Conservation (phyloP, 306 rosid genomes). For the Comarum palustre region DNA sequence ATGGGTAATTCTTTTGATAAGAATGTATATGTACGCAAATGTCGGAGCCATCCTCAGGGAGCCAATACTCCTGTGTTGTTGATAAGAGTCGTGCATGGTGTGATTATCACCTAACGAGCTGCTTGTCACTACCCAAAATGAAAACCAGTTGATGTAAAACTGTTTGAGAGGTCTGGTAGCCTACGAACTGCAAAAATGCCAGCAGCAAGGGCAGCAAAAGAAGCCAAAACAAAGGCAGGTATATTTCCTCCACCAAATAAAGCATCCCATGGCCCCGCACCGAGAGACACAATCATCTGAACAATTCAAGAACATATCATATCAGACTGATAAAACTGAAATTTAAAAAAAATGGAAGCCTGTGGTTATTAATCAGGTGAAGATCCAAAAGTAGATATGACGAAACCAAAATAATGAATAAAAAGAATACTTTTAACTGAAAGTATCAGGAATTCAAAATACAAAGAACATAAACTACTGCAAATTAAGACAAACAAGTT, state of each 20-base stretch:
- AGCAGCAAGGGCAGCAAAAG: conserved; percentile 67
- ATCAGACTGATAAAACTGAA: conserved; percentile 9
- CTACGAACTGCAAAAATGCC: conserved; percentile 63
- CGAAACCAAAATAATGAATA: neutral
- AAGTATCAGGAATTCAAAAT: neutral
- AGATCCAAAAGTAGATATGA: neutral
- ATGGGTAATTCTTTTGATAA: conserved; percentile 30
- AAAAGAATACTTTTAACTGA: neutral
- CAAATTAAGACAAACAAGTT: neutral
- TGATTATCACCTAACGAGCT: conserved; percentile 15
- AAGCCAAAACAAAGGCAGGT: conserved; percentile 89
- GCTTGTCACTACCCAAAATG: conserved; percentile 55
- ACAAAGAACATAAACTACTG: neutral
- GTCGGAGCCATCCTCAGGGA: conserved; percentile 27
- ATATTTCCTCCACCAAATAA: conserved; percentile 87
- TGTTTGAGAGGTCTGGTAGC: conserved; percentile 56
- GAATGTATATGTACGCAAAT: conserved; percentile 25
- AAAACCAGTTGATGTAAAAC: conserved; percentile 60
- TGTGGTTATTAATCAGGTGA: neutral
- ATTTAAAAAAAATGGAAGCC: neutral
- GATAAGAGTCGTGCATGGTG: conserved; percentile 30
- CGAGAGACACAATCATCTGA: conserved; percentile 86
- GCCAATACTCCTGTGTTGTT: conserved; percentile 26
- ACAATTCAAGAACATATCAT: conserved; percentile 16
- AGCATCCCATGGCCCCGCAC: conserved; percentile 97